Evolutionary conservation across 169 alveolate genomes (phyloP), one percentile per base, ranked within the genome.

Genomic region (Plasmodium vinckei): DNA sequence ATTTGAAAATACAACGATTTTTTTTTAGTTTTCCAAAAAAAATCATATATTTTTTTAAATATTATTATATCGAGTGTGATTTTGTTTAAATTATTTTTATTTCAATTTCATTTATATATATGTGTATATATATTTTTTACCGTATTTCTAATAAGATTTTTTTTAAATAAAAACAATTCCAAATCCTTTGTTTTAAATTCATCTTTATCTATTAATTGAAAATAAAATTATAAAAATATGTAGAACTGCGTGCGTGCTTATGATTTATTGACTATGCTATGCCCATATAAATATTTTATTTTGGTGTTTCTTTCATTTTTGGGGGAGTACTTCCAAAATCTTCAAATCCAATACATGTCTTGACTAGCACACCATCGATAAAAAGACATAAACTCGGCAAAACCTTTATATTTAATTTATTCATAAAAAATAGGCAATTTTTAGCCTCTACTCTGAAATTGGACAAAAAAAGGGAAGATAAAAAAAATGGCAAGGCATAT

Each of bases 381-480:
- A 79, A 79, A n/a, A 79, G 56, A n/a, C 89, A 79, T 42, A 79
- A 79, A 61, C 89, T 79, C 13, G 89, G 89, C 39, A 79, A 67
- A 79, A 53, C 42, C 44, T 61, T 79, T 25, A 79, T 60, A 21
- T 39, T 79, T 61, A 79, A 67, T 19, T 79, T 79, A 47, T 79
- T 79, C 89, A 79, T 65, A 67, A 79, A 79, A 54, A 79, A 79
- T 25, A 65, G 75, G 54, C 89, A 79, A 39, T 79, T 79, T 25
- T 79, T 79, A 33, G 89, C 89, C 68, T 79, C 89, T 25, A 79
- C 79, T 79, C 89, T 79, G 54, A 9, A 49, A 71, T 12, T 9
- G 68, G 54, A 15, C 12, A 21, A 7, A 9, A 21, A 2, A 19
- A n/a, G 27, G 15, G 23, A 53, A 47, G 4, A 57, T 12, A 19